Base-by-base conservation (phyloP, 1,139 yeast species). In the Yamadazyma atlantica region DNA sequence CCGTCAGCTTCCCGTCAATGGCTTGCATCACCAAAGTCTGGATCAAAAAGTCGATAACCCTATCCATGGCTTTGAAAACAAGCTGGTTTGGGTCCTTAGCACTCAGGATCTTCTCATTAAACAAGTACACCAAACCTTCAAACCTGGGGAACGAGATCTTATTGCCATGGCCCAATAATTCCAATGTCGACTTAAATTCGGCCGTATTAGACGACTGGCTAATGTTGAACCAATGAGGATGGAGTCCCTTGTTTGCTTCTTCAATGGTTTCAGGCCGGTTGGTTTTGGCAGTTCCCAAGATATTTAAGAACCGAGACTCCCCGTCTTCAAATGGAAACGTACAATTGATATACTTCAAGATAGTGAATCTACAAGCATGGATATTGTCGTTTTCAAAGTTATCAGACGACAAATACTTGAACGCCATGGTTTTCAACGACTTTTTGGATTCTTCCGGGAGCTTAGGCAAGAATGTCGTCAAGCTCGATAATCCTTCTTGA, bases 171-270 rank as follows among this genome's bases (percentile, higher is more conserved):
- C 75, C 76, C 27, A 78, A 51, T 12, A 75, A 52, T 30, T 75
- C 78, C 7, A 59, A 38, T 0, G 78, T 73, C 0, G 79, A 51
- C 32, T 64, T 68, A 45, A 64, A 64, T n/a, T 67, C 74, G 0
- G 44, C 42, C 0, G 67, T 61, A 33, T 66, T 67, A 4, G 75
- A 59, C 0, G 79, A 66, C 48, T 69, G 75, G 33, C 69, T 53
- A 7, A 69, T 58, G 36, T 64, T 66, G 53, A 76, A 81, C 79
- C 83, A 76, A 52, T 85, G 78, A 0, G 97, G 97, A 54, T 87
- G 82, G 21, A 92, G 66, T 0, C 97, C 97, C 43, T 78, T 78
- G n/a, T 60, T 60, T 0, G 96, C 84, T 57, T 89, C 97, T 51
- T 89, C 96, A 11, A 82, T 66, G 0, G 83, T 78, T 47, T 88